Evolutionary conservation across 2,329 filamentous ascomycete genomes (phyloP).

Genomic region (Botrytis deweyae): DNA sequence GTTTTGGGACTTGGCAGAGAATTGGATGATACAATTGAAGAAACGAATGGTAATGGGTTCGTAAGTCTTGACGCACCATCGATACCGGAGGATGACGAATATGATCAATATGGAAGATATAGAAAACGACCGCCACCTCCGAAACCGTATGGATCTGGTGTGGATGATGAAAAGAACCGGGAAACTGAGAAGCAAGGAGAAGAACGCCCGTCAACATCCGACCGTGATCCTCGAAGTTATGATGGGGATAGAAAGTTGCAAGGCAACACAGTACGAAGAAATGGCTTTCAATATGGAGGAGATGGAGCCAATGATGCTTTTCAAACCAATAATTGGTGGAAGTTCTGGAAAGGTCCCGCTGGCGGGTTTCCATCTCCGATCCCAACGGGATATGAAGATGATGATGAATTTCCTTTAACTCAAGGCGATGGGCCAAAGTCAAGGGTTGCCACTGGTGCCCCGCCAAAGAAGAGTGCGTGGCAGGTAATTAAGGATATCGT

Average conservation of each 20-base stretch:
- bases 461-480: constrained; percentile 50
- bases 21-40: constrained; percentile 53
- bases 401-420: constrained; percentile 44
- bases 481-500: constrained; percentile 51
- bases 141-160: constrained; percentile 29
- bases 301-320: constrained; percentile 28
- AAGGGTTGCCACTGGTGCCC: constrained; percentile 21
- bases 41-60: constrained; percentile 50
- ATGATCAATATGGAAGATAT: constrained; percentile 37
- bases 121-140: constrained; percentile 16
- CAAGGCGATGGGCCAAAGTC: constrained; percentile 35
- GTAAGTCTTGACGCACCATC: constrained; percentile 31
- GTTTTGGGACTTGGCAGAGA: constrained; percentile 50
- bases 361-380: constrained; percentile 62
- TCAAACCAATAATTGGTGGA: constrained; percentile 49
- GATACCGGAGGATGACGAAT: constrained; percentile 32
- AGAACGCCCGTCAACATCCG: constrained; percentile 19
- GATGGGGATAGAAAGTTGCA: constrained; percentile 22
- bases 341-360: constrained; percentile 64
- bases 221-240: not conserved
- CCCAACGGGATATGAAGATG: constrained; percentile 54
- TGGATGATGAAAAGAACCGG: constrained; percentile 27
- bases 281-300: constrained; percentile 26
- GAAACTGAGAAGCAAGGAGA: constrained; percentile 18
- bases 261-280: constrained; percentile 32